Base-by-base conservation (phyloP, 2,329 filamentous ascomycete species). In the Ceratocystis ficicola region DNA sequence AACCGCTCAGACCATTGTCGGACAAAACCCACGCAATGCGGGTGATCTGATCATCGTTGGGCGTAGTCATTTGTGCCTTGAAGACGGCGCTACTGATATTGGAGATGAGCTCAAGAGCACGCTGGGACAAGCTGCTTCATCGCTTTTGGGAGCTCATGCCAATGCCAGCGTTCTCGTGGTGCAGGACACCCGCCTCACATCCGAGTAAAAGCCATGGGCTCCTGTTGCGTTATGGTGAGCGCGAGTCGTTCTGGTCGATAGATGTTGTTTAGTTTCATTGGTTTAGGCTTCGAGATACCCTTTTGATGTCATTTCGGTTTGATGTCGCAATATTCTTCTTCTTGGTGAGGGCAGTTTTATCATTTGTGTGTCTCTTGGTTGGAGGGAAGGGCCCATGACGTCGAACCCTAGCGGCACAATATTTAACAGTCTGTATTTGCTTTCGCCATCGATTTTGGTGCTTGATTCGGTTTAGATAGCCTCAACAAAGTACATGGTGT, bases 61-160 rank as follows among this genome's bases (percentile, higher is more conserved):
- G 1, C 66, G 66, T 5, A 62, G 36, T 5, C 66, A 67, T n/a
- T 41, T 52, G 0, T 59, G 65, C 44, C 41, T 67, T 12, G 63
- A 52, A 5, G 66, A 67, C 44, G 36, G 50, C 15, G 50, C 63
- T 25, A 41, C 44, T 3, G 66, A 67, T 22, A 46, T 67, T 2
- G 59, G 64, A 12, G 65, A 68, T 25, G 66, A 68, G 10, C 44
- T 68, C 22, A 67, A 65, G 60, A 65, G 65, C 20, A 65, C 60
- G 4, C 59, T 68, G 17, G 66, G 66, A 15, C 22, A 52, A 12
- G 64, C 60, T 25, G 66, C 66, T 17, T 12, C 60, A 4, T 50
- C 64, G 4, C 32, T 68, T 25, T 61, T 65, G 50, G 44, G 46
- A 6, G 46, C 44, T 3, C 59, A 60, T 46, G 30, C 61, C 12